phyloP scores from a whole-genome alignment of 805 yeast species.

The Hanseniaspora guilliermondii region DNA sequence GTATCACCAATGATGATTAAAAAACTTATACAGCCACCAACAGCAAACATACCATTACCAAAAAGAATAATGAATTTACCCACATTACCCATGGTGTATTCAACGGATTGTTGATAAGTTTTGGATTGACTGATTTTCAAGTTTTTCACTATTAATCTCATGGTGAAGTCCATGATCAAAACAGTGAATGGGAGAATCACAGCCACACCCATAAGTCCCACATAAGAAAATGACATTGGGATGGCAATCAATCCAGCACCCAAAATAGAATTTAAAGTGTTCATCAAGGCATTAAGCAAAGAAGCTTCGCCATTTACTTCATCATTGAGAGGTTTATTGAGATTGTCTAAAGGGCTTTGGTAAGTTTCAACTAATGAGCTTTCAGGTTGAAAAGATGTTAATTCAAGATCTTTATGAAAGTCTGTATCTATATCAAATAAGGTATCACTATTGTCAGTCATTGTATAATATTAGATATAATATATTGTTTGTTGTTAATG shows the following conservation, averaged over 20 bases:
- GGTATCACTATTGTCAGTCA: neutral
- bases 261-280: conserved; percentile 87
- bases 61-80: conserved; percentile 59
- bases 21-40: conserved; percentile 89
- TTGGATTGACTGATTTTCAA: conserved; percentile 63
- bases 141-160: conserved; percentile 65
- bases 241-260: conserved; percentile 96
- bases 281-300: conserved; percentile 84
- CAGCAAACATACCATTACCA: conserved; percentile 79
- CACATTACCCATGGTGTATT: conserved; percentile 57
- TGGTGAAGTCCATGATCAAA: conserved; percentile 76
- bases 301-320: conserved; percentile 36
- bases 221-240: conserved; percentile 72
- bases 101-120: conserved; percentile 77
- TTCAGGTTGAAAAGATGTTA: neutral
- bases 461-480: too few species aligned
- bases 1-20: conserved; percentile 92
- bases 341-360: neutral
- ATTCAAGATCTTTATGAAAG: conserved; percentile 3
- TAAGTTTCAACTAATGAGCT: neutral
- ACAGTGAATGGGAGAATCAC: conserved; percentile 50
- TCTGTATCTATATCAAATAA: conserved; percentile 3
- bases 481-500: too few species aligned
- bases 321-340: neutral
- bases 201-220: conserved; percentile 68